Base-by-base conservation (phyloP, 495 filamentous ascomycete species). In the Neurospora sp. region DNA sequence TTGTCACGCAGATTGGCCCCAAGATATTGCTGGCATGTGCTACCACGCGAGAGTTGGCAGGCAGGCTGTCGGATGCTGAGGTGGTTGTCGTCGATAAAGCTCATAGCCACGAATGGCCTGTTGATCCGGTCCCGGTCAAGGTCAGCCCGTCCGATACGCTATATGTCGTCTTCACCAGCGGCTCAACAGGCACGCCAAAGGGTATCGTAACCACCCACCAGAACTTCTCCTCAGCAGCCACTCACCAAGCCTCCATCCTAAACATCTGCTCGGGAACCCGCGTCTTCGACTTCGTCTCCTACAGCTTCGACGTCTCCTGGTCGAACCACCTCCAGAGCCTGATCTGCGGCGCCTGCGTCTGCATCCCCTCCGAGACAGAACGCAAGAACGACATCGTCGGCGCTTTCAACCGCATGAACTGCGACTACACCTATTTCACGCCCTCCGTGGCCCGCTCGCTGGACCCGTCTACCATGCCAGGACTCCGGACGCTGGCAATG, bases 111-210 rank as follows among this genome's bases (percentile, higher is more conserved):
- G 18, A 44, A 44, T 44, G 41, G 41, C 41, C 41, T 44, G 41
- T n/a, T 44, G 16, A 9, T 18, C 3, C 41, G 18, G 2, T 44
- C 8, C 42, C 16, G 18, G 42, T 44, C 42, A 44, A 18, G 4
- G 78, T 76, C 11, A 41, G 37, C 18, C 71, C 78, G 23, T 62
- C 16, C 10, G 76, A 81, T 39, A 66, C 76, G 1, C 71, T 75
- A 3, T 92, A 88, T 75, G 80, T 90, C 16, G 80, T 89, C 11
- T 91, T 88, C 74, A 91, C 90, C 0, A 86, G 86, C 75, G 90
- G 90, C 0, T 87, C 84, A 10, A 91, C 90, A 0, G 90, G 90
- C 2, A 84, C 83, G 8, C 87, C 90, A 0, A 81, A 83, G 75
- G 73, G 86, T 10, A 80, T 87, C 31, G 74, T 87, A 23, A 82